phyloP scores from a whole-genome alignment of 164 flowering plant species.

The Buxus sempervirens region DNA sequence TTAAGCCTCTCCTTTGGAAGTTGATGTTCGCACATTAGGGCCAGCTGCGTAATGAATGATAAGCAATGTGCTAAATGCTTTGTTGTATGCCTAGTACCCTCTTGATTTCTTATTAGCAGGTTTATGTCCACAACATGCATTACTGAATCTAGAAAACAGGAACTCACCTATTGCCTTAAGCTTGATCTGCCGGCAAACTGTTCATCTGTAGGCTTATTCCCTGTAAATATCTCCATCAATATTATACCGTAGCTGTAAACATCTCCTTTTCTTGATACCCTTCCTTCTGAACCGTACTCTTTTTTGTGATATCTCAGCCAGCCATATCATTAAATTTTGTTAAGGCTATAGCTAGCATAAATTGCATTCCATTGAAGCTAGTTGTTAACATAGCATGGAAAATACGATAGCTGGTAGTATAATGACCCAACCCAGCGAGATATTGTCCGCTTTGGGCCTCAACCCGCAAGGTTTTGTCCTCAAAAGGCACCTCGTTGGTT shows the following conservation, averaged over 20 bases:
- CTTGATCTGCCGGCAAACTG: slow-evolving; percentile 18
- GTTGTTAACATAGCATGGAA: too few relatives aligned
- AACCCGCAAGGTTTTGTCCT: too few relatives aligned
- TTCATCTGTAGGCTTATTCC: slow-evolving; percentile 23
- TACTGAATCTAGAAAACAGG: neutral
- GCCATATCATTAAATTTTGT: too few relatives aligned
- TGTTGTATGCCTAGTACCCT: neutral
- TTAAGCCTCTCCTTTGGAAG: slow-evolving; percentile 2
- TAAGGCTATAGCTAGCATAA: too few relatives aligned
- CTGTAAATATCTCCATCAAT: slow-evolving; percentile 24
- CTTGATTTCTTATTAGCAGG: slow-evolving; percentile 2
- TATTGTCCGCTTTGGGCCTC: too few relatives aligned
- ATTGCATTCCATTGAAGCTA: too few relatives aligned
- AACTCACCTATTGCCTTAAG: slow-evolving; percentile 2
- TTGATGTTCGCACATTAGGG: slow-evolving; percentile 1
- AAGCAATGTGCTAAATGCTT: neutral
- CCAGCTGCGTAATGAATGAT: neutral
- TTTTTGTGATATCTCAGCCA: neutral
- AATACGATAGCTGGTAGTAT: too few relatives aligned
- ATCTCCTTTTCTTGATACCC: slow-evolving; percentile 26
- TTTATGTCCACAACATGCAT: slow-evolving; percentile 9
- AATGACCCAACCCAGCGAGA: too few relatives aligned
- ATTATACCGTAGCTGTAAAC: slow-evolving; percentile 19
- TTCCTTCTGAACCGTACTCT: slow-evolving; percentile 29
- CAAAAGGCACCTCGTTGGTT: too few relatives aligned